Base-by-base conservation (phyloP, 2,329 filamentous ascomycete genomes). In the Penicillium sp. region DNA sequence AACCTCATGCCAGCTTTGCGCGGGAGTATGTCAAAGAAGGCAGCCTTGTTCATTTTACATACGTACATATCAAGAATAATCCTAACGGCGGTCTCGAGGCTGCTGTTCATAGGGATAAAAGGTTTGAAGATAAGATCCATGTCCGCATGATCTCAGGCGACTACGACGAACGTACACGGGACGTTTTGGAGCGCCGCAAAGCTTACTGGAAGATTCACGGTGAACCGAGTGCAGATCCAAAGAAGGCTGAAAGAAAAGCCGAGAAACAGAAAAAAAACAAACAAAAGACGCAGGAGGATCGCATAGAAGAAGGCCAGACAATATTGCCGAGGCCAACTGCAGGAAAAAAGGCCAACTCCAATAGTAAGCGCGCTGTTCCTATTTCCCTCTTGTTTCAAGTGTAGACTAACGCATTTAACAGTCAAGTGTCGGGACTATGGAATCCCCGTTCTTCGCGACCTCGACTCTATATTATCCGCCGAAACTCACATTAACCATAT, bases 61-160 rank as follows among this genome's bases (percentile, higher is more conserved):
- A 97, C 64, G 79, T 96, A 3, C 87, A 87, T 18, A 80, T 91
- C 58, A 90, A 87, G 59, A 75, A 74, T 18, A 82, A 82, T 11
- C 76, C 68, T 45, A 78, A 80, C 43, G 76, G 70, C 23, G 82
- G 83, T 54, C 75, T 96, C 0, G 92, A 96, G 71, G 92, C 89
- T 2, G 84, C 79, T 49, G 71, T 96, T 19, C 86, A 88, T 60
- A 79, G 81, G 48, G 90, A 94, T 62, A 73, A 73, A 5, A 62
- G 64, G 1, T 76, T 74, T 59, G 76, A 77, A 2, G 63, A 76
- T 7, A 86, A 83, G 60, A 65, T 91, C n/a, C 78, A 83, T 37
- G 77, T 93, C n/a, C 73, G 74, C 10, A 69, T 81, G 9, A 63
- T 90, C 31, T 71, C 83, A 8, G 71, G 79, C 28, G 62, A 67